These are phyloP conservation scores for Cryphonectria parasitica DNA, from an alignment of 2,329 filamentous ascomycete species.

Conservation along the genomic window DNA sequence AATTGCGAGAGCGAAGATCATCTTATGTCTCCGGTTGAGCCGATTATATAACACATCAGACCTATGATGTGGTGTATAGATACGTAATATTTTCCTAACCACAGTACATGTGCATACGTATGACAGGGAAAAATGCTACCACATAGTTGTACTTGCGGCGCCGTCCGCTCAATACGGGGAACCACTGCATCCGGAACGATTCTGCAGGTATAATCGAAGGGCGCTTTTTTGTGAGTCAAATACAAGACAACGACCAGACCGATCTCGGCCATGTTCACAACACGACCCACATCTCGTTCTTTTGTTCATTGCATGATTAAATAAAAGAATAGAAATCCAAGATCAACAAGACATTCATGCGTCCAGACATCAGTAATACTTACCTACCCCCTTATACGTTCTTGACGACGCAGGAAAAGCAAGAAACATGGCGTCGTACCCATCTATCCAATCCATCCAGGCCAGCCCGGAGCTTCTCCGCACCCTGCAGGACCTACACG, in stretches of 20 bases:
- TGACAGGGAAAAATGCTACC: neutral
- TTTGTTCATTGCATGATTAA: no score
- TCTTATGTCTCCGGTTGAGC: neutral
- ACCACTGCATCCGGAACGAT: neutral
- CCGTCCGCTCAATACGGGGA: neutral
- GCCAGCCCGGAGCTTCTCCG: constrained; percentile 11
- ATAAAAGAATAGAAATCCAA: neutral
- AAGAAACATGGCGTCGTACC: neutral
- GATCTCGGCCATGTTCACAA: neutral
- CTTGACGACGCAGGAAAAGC: neutral
- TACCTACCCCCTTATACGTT: neutral
- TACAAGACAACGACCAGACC: neutral
- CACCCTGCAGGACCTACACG: constrained; percentile 1
- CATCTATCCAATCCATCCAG: neutral
- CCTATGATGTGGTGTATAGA: neutral
- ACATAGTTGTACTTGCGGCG: neutral
- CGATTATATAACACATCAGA: neutral
- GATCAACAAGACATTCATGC: neutral
- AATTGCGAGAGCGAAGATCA: neutral
- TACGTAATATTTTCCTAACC: neutral
- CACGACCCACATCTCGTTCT: neutral
- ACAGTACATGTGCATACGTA: neutral
- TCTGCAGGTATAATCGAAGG: neutral
- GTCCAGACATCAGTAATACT: neutral
- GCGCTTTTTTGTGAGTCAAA: neutral